phyloP scores from a whole-genome alignment of 2,329 filamentous ascomycete species.

The Pseudogymnoascus sp. region DNA sequence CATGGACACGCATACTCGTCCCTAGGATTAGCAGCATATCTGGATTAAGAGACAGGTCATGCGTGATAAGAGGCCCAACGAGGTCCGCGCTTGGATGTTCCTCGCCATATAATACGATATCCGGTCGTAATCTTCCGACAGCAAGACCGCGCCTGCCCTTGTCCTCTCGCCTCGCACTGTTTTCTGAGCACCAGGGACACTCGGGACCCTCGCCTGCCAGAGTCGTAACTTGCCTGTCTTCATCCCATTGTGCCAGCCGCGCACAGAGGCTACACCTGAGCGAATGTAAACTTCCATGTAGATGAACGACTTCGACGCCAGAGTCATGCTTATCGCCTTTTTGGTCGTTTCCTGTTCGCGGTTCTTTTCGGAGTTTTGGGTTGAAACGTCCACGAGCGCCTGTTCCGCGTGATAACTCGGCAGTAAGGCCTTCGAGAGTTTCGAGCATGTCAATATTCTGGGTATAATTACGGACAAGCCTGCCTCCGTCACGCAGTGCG shows the following conservation, averaged over 20 bases:
- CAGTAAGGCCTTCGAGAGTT: constrained; percentile 58
- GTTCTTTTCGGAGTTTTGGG: constrained; percentile 34
- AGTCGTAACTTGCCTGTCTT: constrained; percentile 34
- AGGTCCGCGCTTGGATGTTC: constrained; percentile 61
- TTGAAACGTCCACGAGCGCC: constrained; percentile 54
- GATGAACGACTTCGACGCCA: constrained; percentile 46
- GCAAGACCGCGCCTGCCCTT: constrained; percentile 58
- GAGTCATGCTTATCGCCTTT: constrained; percentile 23
- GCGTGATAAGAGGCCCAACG: constrained; percentile 58
- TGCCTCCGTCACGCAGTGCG: constrained; percentile 55
- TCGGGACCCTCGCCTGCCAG: constrained; percentile 57
- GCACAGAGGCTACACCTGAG: constrained; percentile 57
- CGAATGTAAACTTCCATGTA: constrained; percentile 59
- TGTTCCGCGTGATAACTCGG: constrained; percentile 51
- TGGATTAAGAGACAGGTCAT: constrained; percentile 55
- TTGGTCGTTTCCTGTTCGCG: constrained; percentile 27
- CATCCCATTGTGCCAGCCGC: constrained; percentile 49
- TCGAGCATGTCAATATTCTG: constrained; percentile 70
- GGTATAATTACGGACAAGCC: constrained; percentile 63
- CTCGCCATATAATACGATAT: constrained; percentile 67
- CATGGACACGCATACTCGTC: constrained; percentile 62
- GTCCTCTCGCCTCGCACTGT: constrained; percentile 53
- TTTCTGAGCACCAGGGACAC: constrained; percentile 56
- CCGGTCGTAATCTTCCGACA: constrained; percentile 58
- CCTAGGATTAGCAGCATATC: constrained; percentile 63